These are phyloP conservation scores for Diaporthe sp. DNA, from an alignment of 2,329 filamentous ascomycete species.

Conservation along the genomic window DNA sequence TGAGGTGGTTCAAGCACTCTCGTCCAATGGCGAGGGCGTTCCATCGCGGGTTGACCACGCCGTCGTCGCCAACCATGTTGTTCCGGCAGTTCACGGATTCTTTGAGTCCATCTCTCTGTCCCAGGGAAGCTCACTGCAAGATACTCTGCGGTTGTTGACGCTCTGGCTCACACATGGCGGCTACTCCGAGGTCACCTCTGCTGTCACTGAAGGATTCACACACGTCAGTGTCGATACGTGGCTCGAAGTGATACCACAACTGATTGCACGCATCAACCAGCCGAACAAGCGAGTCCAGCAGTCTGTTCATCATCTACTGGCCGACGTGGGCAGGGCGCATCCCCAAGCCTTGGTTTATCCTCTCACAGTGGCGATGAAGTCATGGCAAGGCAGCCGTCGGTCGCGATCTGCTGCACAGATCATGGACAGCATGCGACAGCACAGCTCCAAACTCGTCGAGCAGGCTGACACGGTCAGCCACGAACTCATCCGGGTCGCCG, in stretches of 20 bases:
- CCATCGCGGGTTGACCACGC: conserved; percentile 67
- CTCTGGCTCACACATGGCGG: conserved; percentile 97
- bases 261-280: conserved; percentile 98
- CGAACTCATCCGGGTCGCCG: conserved; percentile 96
- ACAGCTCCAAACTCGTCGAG: conserved; percentile 92
- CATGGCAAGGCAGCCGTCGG: conserved; percentile 82
- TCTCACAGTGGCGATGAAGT: conserved; percentile 98
- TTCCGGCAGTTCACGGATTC: conserved; percentile 95
- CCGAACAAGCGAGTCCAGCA: conserved; percentile 89
- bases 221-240: conserved; percentile 97
- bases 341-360: conserved; percentile 98
- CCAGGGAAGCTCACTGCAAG: conserved; percentile 91
- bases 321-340: conserved; percentile 93
- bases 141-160: conserved; percentile 91
- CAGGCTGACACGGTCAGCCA: conserved; percentile 96
- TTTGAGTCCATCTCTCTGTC: conserved; percentile 97
- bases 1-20: conserved; percentile 90
- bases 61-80: conserved; percentile 87
- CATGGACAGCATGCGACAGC: conserved; percentile 98
- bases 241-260: conserved; percentile 97
- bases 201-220: conserved; percentile 90
- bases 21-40: conserved; percentile 73
- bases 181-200: conserved; percentile 86
- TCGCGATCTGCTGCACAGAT: conserved; percentile 92
- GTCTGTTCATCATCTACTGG: conserved; percentile 91